These are phyloP conservation scores for Blastomyces gilchristii DNA, from an alignment of 2,329 filamentous ascomycete species.

Conservation along the genomic window DNA sequence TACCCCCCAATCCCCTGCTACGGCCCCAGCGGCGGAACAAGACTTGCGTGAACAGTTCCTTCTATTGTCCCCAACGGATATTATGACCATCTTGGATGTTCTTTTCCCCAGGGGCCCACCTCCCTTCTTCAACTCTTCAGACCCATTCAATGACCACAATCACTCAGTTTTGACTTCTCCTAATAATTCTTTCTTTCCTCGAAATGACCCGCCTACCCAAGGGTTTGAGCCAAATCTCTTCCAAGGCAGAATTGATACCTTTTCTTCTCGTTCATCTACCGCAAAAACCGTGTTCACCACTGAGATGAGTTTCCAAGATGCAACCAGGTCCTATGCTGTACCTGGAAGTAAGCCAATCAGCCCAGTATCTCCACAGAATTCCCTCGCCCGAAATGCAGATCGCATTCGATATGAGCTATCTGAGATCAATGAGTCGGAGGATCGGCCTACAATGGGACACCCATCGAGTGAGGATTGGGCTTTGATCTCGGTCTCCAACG, in stretches of 20 bases:
- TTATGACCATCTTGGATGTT: slow-evolving; percentile 69
- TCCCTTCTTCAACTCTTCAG: slow-evolving; percentile 14
- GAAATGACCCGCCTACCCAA: slow-evolving; percentile 17
- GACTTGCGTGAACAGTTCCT: slow-evolving; percentile 46
- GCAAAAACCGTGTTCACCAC: slow-evolving; percentile 24
- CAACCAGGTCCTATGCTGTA: slow-evolving; percentile 14
- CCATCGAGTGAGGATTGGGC: slow-evolving; percentile 77
- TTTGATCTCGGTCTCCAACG: slow-evolving; percentile 64
- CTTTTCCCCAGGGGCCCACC: slow-evolving; percentile 52
- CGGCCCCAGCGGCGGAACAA: slow-evolving; percentile 29
- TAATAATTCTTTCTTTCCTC: slow-evolving; percentile 18
- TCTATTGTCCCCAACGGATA: slow-evolving; percentile 60
- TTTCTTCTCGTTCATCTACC: slow-evolving; percentile 19
- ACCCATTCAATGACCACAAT: slow-evolving; percentile 19
- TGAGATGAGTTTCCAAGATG: slow-evolving; percentile 22
- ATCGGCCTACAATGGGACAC: slow-evolving; percentile 53
- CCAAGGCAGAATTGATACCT: slow-evolving; percentile 23
- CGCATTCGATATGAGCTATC: slow-evolving; percentile 34
- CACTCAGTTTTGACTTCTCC: slow-evolving; percentile 22
- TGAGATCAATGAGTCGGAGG: slow-evolving; percentile 29
- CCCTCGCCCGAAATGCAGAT: slow-evolving; percentile 27
- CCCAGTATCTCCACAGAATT: slow-evolving; percentile 18
- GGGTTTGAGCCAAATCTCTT: slow-evolving; percentile 26
- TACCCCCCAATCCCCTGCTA: slow-evolving; percentile 4
- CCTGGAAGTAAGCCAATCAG: slow-evolving; percentile 11